Evolutionary conservation across 495 filamentous ascomycete genomes (phyloP).

Genomic region (Aspergillus bridgeri): DNA sequence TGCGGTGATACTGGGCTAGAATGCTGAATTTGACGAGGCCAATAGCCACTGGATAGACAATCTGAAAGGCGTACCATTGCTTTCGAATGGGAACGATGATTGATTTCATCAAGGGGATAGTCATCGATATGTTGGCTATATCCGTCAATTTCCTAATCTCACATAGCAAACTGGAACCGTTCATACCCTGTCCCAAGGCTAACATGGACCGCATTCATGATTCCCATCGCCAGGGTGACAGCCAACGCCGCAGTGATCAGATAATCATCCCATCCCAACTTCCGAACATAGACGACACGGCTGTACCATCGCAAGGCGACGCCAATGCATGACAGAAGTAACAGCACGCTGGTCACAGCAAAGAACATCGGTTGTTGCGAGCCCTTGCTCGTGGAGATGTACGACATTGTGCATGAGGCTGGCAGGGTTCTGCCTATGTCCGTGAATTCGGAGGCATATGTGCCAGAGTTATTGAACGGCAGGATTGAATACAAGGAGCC

Average conservation of each 20-base stretch:
- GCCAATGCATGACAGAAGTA: slow-evolving; percentile 11
- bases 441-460: no score
- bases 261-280: slow-evolving; percentile 13
- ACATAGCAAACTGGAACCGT: not conserved
- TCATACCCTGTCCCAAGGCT: slow-evolving; percentile 16
- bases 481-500: no score
- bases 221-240: slow-evolving; percentile 14
- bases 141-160: no score
- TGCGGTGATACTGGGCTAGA: slow-evolving; percentile 17
- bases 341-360: slow-evolving; percentile 10
- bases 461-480: no score
- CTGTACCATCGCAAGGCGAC: slow-evolving; percentile 11
- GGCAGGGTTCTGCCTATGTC: no score
- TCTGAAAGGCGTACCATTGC: slow-evolving; percentile 20
- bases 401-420: slow-evolving; percentile 14
- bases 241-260: slow-evolving; percentile 13
- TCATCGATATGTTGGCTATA: slow-evolving; percentile 10
- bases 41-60: slow-evolving; percentile 17
- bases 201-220: slow-evolving; percentile 18
- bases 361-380: slow-evolving; percentile 17
- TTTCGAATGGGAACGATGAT: slow-evolving; percentile 17
- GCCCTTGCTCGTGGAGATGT: slow-evolving; percentile 17
- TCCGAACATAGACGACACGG: slow-evolving; percentile 8
- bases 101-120: slow-evolving; percentile 6
- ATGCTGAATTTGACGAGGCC: slow-evolving; percentile 17